These are phyloP conservation scores for Fusarium sp. DNA, from an alignment of 2,329 filamentous ascomycete species.

Conservation along the genomic window DNA sequence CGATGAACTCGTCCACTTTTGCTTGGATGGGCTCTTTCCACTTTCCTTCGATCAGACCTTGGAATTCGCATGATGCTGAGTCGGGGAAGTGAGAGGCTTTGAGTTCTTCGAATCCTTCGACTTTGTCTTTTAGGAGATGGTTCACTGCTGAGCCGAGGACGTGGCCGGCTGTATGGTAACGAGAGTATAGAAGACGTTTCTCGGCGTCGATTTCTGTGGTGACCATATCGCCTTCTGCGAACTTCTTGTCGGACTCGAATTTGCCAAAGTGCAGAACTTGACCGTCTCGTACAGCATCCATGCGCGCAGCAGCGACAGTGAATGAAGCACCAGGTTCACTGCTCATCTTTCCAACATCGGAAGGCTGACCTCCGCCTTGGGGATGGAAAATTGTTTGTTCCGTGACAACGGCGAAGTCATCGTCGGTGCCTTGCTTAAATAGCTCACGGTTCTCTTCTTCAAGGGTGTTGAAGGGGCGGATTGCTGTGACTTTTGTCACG, in stretches of 20 bases:
- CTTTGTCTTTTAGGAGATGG: conserved; percentile 62
- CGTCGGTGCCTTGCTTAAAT: conserved; percentile 65
- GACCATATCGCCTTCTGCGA: conserved; percentile 58
- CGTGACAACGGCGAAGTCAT: conserved; percentile 69
- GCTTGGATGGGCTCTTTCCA: conserved; percentile 72
- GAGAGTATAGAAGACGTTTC: conserved; percentile 71
- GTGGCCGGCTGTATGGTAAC: conserved; percentile 79
- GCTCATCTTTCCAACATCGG: conserved; percentile 70
- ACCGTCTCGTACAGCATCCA: conserved; percentile 59
- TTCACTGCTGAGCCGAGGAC: conserved; percentile 76
- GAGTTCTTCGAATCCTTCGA: conserved; percentile 69
- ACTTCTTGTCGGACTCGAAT: conserved; percentile 55
- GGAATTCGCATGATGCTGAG: conserved; percentile 74
- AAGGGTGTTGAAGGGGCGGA: conserved; percentile 62
- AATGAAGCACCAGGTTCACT: conserved; percentile 52
- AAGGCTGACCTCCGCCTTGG: conserved; percentile 80
- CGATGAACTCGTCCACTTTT: conserved; percentile 68
- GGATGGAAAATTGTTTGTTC: conserved; percentile 78
- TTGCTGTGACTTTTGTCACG: conserved; percentile 56
- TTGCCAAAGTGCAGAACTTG: conserved; percentile 74
- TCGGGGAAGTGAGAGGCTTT: conserved; percentile 80
- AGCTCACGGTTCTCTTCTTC: conserved; percentile 63
- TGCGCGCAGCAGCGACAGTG: conserved; percentile 67
- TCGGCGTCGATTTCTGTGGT: conserved; percentile 69
- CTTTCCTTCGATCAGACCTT: conserved; percentile 72